These are phyloP conservation scores for Rhodotorula mucilaginosa DNA, from an alignment of 1,284 basidiomycete species.

Conservation along the genomic window DNA sequence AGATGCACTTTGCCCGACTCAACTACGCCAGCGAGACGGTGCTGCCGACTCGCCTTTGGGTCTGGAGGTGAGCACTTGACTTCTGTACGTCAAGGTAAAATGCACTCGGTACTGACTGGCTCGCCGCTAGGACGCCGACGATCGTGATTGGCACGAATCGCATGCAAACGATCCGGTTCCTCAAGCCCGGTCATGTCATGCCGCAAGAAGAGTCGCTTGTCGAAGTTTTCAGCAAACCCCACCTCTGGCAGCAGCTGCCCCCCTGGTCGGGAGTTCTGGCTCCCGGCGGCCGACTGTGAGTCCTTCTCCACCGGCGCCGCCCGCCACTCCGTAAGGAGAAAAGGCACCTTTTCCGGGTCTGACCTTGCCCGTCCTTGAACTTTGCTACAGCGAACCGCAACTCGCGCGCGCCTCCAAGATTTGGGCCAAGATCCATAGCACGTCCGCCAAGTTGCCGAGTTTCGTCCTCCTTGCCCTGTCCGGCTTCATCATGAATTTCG, in stretches of 20 bases:
- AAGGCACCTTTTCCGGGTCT: too few relatives aligned
- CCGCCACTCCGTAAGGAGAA: background rate
- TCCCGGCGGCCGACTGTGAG: constrained; percentile 32
- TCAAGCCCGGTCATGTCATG: constrained; percentile 31
- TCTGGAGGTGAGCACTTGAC: constrained; percentile 29
- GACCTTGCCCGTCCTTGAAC: too few relatives aligned
- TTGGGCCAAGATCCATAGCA: constrained; percentile 31
- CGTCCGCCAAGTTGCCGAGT: constrained; percentile 28
- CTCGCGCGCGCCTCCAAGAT: constrained; percentile 12
- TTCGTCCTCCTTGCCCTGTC: constrained; percentile 32
- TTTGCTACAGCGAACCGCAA: constrained; percentile 13
- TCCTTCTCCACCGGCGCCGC: background rate
- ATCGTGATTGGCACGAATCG: constrained; percentile 38
- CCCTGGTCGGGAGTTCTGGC: constrained; percentile 23
- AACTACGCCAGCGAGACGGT: constrained; percentile 36
- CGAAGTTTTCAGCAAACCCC: constrained; percentile 18
- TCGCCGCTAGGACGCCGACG: constrained; percentile 20
- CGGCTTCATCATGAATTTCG: constrained; percentile 39
- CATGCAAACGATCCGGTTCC: constrained; percentile 36
- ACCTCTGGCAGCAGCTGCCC: constrained; percentile 23
- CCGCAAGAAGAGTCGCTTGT: constrained; percentile 12
- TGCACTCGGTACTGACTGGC: too few relatives aligned
- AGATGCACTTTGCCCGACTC: constrained; percentile 36
- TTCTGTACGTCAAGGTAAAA: too few relatives aligned
- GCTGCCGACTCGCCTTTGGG: constrained; percentile 33